A percentile compares a stretch with the other conserved stretches of the same genome.
These are phyloP conservation scores for Knoxia roxburghii DNA, from an alignment of 257 asterid species.

Conservation along the genomic window DNA sequence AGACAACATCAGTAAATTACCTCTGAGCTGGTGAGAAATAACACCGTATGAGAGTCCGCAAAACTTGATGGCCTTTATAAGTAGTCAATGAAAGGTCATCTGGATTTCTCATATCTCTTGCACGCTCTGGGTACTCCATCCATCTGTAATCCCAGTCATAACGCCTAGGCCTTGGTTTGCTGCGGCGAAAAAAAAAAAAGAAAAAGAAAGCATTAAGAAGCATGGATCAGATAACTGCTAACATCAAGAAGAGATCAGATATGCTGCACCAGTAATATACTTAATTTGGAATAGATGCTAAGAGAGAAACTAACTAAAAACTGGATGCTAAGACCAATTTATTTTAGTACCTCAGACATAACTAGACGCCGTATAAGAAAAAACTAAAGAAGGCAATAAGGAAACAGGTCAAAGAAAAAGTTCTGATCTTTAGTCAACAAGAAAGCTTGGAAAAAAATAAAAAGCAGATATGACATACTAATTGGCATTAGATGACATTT, in stretches of 20 bases:
- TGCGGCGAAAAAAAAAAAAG: conserved; percentile 34
- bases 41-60: conserved; percentile 88
- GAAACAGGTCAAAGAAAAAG: background rate
- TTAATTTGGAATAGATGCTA: background rate
- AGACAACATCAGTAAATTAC: conserved; percentile 26
- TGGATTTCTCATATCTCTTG: conserved; percentile 37
- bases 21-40: conserved; percentile 88
- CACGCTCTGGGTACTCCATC: conserved; percentile 69
- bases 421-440: background rate
- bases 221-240: background rate
- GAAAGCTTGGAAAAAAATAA: background rate
- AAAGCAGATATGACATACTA: conserved; percentile 48
- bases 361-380: background rate
- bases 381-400: background rate
- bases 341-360: background rate
- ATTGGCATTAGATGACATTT: conserved; percentile 80
- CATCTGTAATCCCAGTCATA: conserved; percentile 84
- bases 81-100: conserved; percentile 78
- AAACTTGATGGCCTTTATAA: conserved; percentile 75
- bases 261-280: background rate
- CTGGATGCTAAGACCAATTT: background rate
- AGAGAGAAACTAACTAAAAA: background rate
- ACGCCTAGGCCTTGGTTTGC: conserved; percentile 45
- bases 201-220: too few species aligned
- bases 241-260: background rate